Evolutionary conservation across 2,329 filamentous ascomycete species (phyloP).

Genomic region (Talaromyces sp.): DNA sequence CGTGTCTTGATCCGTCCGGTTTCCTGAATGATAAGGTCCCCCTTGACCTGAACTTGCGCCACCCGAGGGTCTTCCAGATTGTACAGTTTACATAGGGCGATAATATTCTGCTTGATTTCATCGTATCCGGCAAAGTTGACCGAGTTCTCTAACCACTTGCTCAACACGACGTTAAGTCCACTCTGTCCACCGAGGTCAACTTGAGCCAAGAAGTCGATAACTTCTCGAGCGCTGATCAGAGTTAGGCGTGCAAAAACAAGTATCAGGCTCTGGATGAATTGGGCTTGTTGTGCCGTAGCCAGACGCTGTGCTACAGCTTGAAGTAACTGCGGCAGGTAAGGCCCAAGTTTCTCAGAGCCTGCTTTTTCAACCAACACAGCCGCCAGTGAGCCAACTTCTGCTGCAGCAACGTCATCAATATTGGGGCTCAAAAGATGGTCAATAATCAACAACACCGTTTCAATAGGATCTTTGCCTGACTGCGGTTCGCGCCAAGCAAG

Average conservation of each 20-base stretch:
- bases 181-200: constrained; percentile 70
- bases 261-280: constrained; percentile 92
- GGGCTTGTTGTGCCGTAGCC: constrained; percentile 72
- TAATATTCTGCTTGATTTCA: constrained; percentile 93
- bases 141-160: constrained; percentile 96
- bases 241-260: constrained; percentile 90
- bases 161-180: constrained; percentile 81
- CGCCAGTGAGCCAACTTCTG: constrained; percentile 91
- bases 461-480: constrained; percentile 73
- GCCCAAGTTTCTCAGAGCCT: constrained; percentile 82
- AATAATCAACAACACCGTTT: constrained; percentile 85
- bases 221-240: constrained; percentile 76
- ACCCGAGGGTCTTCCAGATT: constrained; percentile 77
- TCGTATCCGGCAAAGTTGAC: constrained; percentile 97
- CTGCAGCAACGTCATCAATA: constrained; percentile 88
- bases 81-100: constrained; percentile 87
- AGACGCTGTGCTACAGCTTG: constrained; percentile 82
- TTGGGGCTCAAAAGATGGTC: constrained; percentile 77
- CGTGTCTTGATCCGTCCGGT: constrained; percentile 88
- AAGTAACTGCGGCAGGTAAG: constrained; percentile 81
- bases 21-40: constrained; percentile 76
- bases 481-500: constrained; percentile 77
- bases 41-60: constrained; percentile 76
- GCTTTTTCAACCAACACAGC: constrained; percentile 95
- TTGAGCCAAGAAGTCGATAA: constrained; percentile 84